Conservation (phyloP, 2,329 filamentous ascomycete species). For the Paraphoma chrysanthemicola region DNA sequence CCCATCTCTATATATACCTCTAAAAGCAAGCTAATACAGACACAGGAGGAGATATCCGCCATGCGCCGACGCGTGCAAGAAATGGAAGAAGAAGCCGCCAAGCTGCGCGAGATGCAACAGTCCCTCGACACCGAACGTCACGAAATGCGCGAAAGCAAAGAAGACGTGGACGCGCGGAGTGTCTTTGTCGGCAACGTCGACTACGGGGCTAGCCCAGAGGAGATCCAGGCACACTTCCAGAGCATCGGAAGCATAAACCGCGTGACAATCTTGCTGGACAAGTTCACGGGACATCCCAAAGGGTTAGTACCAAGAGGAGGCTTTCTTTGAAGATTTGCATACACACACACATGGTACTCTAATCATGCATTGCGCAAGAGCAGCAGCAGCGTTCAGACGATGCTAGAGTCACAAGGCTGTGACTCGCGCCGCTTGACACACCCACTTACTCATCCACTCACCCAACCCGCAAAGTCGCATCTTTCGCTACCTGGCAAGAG, state of each 20-base stretch:
- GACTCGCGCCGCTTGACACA: slow-evolving; percentile 4
- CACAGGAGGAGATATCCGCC: slow-evolving; percentile 53
- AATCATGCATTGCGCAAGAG: neutral
- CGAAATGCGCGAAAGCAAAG: slow-evolving; percentile 87
- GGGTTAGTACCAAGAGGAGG: slow-evolving; percentile 71
- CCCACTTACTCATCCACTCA: neutral
- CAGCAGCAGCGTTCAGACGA: neutral
- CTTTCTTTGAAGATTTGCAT: slow-evolving; percentile 36
- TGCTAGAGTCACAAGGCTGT: slow-evolving; percentile 2
- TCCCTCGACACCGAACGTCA: slow-evolving; percentile 82
- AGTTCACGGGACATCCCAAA: slow-evolving; percentile 99
- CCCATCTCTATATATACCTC: neutral
- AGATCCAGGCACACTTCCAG: slow-evolving; percentile 98
- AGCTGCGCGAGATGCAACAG: slow-evolving; percentile 63
- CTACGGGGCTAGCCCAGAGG: slow-evolving; percentile 94
- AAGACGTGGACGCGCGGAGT: slow-evolving; percentile 92
- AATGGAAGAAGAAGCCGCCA: slow-evolving; percentile 65
- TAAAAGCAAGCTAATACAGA: slow-evolving; percentile 8
- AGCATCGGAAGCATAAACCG: slow-evolving; percentile 97
- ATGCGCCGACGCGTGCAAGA: slow-evolving; percentile 63
- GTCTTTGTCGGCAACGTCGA: slow-evolving; percentile 99
- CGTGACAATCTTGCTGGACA: slow-evolving; percentile 95
- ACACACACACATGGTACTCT: neutral
- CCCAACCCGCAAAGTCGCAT: slow-evolving; percentile 5
- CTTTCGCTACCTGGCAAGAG: slow-evolving; percentile 65